Evolutionary conservation across 768 basidiomycete species (phyloP).

Genomic region (Suillus tomentosus): DNA sequence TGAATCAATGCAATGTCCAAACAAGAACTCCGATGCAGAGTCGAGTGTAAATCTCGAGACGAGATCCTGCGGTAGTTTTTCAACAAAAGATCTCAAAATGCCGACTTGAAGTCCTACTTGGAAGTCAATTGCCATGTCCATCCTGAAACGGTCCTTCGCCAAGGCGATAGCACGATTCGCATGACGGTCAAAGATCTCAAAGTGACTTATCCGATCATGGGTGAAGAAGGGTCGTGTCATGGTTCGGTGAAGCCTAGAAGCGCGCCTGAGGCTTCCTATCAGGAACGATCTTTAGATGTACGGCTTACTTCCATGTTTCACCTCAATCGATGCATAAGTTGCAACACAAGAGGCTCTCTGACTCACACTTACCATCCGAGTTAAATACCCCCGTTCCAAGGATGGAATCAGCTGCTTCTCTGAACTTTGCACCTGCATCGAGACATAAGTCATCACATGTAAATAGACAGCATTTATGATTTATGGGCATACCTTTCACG

Average conservation of each 20-base stretch:
- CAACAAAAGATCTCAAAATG: background rate
- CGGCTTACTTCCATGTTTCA: constrained; percentile 68
- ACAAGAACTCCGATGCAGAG: constrained; percentile 55
- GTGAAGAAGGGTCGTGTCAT: constrained; percentile 75
- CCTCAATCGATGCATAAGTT: constrained; percentile 36
- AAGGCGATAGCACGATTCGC: constrained; percentile 46
- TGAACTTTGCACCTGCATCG: constrained; percentile 35
- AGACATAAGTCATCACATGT: background rate
- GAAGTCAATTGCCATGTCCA: constrained; percentile 47
- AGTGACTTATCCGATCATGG: constrained; percentile 60
- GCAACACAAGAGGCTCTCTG: background rate
- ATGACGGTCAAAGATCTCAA: constrained; percentile 61
- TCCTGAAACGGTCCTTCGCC: constrained; percentile 43
- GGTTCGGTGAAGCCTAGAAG: constrained; percentile 54
- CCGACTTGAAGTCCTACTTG: constrained; percentile 39
- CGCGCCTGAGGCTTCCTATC: background rate
- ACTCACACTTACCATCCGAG: constrained; percentile 41
- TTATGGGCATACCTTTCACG: no score
- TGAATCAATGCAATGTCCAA: constrained; percentile 44
- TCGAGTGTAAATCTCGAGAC: constrained; percentile 52
- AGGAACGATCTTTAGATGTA: background rate
- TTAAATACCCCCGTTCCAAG: constrained; percentile 60
- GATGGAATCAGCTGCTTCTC: constrained; percentile 31
- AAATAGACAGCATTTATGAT: no score
- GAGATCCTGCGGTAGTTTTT: constrained; percentile 36